Conservation (phyloP, 306 rosid genomes). For the Quercus engelmannii region DNA sequence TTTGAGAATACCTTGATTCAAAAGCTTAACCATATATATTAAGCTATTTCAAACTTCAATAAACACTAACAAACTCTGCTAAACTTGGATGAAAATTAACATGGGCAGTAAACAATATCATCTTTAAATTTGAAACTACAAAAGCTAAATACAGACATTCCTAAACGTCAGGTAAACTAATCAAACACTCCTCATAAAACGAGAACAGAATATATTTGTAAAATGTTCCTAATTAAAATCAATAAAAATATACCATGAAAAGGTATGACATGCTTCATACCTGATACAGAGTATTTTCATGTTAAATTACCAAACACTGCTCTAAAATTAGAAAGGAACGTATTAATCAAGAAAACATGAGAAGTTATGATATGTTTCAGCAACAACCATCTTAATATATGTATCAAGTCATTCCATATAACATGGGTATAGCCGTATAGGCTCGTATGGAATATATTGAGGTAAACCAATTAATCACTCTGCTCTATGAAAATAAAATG, state of each 20-base stretch:
- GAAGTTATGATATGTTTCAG: not conserved
- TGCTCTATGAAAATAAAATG: not conserved
- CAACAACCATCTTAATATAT: not conserved
- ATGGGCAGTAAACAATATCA: not conserved
- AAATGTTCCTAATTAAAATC: not conserved
- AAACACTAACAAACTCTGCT: not conserved
- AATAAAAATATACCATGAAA: not conserved
- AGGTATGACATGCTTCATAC: not conserved
- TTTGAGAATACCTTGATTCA: not conserved
- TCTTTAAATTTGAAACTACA: not conserved
- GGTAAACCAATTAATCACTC: not conserved
- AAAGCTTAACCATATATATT: not conserved
- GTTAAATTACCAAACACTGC: too few relatives aligned
- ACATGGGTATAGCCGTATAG: not conserved
- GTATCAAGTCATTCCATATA: not conserved
- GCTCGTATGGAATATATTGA: not conserved
- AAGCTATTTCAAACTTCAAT: not conserved
- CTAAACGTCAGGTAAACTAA: too few relatives aligned
- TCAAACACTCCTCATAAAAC: too few relatives aligned
- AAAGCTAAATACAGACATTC: not conserved
- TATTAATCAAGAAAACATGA: not conserved
- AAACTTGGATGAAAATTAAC: not conserved
- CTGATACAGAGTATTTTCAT: too few relatives aligned
- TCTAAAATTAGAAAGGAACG: too few relatives aligned
- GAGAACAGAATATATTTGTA: too few relatives aligned